A percentile compares a stretch with the other conserved stretches of the same genome.
phyloP scores from a whole-genome alignment of 1,284 basidiomycete genomes.

The Ganoderma meredithae region DNA sequence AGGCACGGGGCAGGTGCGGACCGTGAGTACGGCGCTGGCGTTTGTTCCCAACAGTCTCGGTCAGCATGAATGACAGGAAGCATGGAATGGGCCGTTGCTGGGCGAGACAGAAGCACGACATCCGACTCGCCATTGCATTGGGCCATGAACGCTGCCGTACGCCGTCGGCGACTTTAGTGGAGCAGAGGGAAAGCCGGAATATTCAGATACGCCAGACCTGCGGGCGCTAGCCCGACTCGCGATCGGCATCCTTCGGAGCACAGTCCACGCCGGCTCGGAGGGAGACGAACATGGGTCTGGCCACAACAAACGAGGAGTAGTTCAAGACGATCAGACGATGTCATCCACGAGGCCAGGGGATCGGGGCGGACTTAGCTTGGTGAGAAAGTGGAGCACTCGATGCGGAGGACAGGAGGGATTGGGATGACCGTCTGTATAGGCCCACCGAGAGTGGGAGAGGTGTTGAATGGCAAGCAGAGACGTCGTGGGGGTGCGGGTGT shows the following conservation, averaged over 20 bases:
- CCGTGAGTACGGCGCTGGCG: slow-evolving; percentile 1
- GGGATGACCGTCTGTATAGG: slow-evolving; percentile 13
- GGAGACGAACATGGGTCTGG: slow-evolving; percentile 10
- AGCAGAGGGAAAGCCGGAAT: neutral
- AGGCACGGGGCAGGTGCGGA: neutral
- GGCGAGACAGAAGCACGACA: neutral
- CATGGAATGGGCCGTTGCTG: slow-evolving; percentile 1
- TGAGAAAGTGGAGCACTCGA: neutral
- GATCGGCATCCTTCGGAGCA: neutral
- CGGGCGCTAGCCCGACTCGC: neutral
- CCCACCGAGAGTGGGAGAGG: slow-evolving; percentile 11
- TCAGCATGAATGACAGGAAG: neutral
- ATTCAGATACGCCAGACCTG: neutral
- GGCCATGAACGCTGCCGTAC: neutral
- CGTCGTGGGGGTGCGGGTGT: neutral
- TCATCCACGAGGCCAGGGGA: slow-evolving; percentile 17
- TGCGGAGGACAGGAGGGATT: neutral
- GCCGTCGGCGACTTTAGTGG: neutral
- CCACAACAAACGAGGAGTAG: slow-evolving; percentile 9
- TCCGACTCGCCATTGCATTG: neutral
- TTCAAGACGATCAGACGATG: slow-evolving; percentile 16
- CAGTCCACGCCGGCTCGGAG: neutral
- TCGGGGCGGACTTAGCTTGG: neutral
- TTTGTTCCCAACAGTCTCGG: neutral
- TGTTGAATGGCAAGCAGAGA: slow-evolving; percentile 8